phyloP scores from a whole-genome alignment of 2,329 filamentous ascomycete genomes.

The Paraphaeosphaeria minitans region DNA sequence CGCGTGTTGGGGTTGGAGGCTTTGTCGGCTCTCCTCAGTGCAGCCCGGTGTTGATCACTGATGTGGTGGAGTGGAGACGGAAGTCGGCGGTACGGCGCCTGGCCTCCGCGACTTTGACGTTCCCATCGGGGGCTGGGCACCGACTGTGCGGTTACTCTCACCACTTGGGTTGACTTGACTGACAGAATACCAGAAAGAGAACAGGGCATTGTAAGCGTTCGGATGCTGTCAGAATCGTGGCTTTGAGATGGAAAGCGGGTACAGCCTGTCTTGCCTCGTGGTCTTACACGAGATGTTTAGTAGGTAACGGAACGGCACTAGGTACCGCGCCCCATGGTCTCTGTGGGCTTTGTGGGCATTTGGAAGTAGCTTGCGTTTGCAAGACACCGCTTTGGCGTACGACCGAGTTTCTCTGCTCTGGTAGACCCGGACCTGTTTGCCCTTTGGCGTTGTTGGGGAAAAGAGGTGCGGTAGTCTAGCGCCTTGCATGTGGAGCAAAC shows the following conservation, averaged over 20 bases:
- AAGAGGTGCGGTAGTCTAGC: no score
- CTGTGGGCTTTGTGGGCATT: background rate
- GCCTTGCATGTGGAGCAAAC: no score
- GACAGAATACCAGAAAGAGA: background rate
- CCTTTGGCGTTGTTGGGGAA: no score
- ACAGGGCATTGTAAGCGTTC: background rate
- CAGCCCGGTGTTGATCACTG: slow-evolving; percentile 12
- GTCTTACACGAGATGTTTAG: background rate
- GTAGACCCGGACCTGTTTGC: background rate
- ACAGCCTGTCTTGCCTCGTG: background rate
- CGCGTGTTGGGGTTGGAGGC: slow-evolving; percentile 10
- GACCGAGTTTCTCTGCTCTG: background rate
- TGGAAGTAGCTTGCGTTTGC: background rate
- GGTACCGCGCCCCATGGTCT: background rate
- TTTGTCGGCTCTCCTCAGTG: slow-evolving; percentile 19
- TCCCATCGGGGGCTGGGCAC: slow-evolving; percentile 4
- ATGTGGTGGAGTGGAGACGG: slow-evolving; percentile 6
- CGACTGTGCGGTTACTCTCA: slow-evolving; percentile 11
- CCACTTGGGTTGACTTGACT: background rate
- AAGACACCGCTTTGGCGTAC: background rate
- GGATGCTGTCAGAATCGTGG: background rate
- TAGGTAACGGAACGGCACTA: background rate
- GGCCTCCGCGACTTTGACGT: slow-evolving; percentile 6
- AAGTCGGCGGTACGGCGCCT: slow-evolving; percentile 11
- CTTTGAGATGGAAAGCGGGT: background rate